These are phyloP conservation scores for Erodium moschatum DNA, from an alignment of 441 rosid species.

Conservation along the genomic window DNA sequence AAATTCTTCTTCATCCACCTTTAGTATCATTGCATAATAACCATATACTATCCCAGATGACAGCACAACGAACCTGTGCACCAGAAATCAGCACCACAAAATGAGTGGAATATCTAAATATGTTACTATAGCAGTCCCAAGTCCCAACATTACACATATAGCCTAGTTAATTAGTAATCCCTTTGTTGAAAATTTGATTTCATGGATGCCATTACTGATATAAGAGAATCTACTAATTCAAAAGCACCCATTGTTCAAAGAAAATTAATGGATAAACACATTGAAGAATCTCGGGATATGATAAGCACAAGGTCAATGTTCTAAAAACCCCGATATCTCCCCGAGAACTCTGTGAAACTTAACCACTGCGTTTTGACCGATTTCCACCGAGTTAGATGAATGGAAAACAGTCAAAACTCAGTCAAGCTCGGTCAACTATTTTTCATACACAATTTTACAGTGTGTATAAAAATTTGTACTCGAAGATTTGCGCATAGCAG, in stretches of 20 bases:
- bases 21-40: conserved; percentile 69
- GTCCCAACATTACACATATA: neutral
- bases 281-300: neutral
- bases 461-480: no score
- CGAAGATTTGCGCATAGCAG: no score
- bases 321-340: no score
- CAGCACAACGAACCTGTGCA: conserved; percentile 60
- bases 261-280: neutral
- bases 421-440: no score
- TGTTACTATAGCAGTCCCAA: neutral
- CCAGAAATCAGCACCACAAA: neutral
- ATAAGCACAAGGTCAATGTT: neutral
- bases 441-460: no score
- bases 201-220: neutral
- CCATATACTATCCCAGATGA: conserved; percentile 68
- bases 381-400: no score
- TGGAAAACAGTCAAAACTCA: no score
- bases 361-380: no score
- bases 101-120: neutral
- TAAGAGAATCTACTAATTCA: no score
- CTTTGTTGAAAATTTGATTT: neutral
- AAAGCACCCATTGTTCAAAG: neutral
- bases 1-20: conserved; percentile 38
- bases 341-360: no score
- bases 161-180: neutral